These are phyloP conservation scores for Leccinum broughii DNA, from an alignment of 768 basidiomycete species.

Conservation along the genomic window DNA sequence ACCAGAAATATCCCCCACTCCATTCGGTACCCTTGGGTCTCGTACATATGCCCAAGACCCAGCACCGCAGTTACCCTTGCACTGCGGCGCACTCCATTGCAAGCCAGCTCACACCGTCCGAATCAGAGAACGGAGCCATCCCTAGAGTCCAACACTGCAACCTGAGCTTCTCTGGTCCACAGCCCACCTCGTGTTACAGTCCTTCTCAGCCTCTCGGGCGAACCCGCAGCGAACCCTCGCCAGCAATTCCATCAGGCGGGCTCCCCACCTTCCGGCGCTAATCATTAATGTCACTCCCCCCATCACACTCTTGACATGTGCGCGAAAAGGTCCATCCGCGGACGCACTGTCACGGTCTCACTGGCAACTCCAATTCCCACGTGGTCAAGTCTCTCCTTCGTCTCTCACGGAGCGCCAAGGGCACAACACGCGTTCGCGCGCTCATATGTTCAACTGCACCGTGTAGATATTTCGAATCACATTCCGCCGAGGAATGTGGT, in stretches of 20 bases:
- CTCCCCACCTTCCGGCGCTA: slow-evolving; percentile 15
- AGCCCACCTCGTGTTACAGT: slow-evolving; percentile 1
- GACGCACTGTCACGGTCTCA: not conserved
- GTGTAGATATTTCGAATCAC: not conserved
- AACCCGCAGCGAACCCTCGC: not conserved
- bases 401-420: not conserved
- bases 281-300: slow-evolving; percentile 6
- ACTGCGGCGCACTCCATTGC: not conserved
- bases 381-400: not conserved
- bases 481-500: slow-evolving; percentile 6
- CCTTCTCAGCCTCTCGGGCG: not conserved
- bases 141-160: not conserved
- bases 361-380: not conserved
- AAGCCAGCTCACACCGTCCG: not conserved
- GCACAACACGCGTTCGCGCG: not conserved
- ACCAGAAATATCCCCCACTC: slow-evolving; percentile 11
- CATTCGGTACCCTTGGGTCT: not conserved
- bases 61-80: not conserved
- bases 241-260: not conserved
- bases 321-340: not conserved
- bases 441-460: not conserved
- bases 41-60: slow-evolving; percentile 8
- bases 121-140: not conserved
- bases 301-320: not conserved
- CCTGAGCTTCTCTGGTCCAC: not conserved